These are phyloP conservation scores for Persicaria maculosa DNA, from an alignment of 148 eudicot genomes.

Conservation along the genomic window DNA sequence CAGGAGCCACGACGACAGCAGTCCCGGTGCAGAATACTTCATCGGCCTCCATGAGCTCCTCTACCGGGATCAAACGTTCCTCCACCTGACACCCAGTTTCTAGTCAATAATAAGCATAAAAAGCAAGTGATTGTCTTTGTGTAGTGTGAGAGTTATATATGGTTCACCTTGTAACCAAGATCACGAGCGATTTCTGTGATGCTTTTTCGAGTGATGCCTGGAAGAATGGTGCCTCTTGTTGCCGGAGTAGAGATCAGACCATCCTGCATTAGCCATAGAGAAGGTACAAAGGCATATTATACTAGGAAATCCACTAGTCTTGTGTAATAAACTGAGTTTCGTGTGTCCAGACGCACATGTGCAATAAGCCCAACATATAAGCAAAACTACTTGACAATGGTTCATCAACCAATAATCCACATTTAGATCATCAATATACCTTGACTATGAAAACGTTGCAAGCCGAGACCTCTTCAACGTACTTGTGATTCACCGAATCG, in stretches of 20 bases:
- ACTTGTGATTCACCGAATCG: conserved; percentile 54
- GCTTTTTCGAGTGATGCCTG: conserved; percentile 81
- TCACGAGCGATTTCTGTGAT: conserved; percentile 63
- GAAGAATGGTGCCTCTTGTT: conserved; percentile 56
- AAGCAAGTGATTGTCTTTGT: no score
- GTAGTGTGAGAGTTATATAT: not conserved
- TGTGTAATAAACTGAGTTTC: no score
- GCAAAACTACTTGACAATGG: no score
- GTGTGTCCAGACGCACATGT: no score
- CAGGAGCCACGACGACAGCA: conserved; percentile 60
- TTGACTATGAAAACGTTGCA: conserved; percentile 75
- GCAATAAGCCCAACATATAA: no score
- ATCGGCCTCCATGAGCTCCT: conserved; percentile 60
- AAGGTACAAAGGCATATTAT: no score
- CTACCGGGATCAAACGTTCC: conserved; percentile 42
- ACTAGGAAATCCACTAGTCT: no score
- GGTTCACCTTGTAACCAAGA: conserved; percentile 53
- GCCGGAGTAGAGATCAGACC: conserved; percentile 61
- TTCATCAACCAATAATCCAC: no score
- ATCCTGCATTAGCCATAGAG: conserved; percentile 26
- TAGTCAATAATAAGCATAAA: not conserved
- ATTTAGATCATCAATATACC: conserved; percentile 28
- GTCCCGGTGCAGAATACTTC: conserved; percentile 91
- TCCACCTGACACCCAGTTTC: conserved; percentile 43
- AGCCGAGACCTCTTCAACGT: conserved; percentile 73